Base-by-base conservation (phyloP, 1,139 yeast genomes). In the Yamadazyma songkhlaensis region DNA sequence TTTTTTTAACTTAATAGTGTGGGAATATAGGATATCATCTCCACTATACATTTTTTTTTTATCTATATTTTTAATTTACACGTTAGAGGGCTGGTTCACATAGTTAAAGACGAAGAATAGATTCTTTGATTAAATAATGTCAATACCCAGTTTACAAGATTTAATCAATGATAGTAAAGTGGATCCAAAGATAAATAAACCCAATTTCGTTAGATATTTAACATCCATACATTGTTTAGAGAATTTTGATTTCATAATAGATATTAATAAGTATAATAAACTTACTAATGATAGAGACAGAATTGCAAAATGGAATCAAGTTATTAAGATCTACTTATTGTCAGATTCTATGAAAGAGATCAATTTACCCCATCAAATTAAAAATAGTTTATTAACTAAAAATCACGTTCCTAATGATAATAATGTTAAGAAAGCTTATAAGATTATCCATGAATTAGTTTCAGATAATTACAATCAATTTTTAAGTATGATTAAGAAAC, bases 401-500 rank as follows among this genome's bases (percentile, higher is more conserved):
- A 38, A 35, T 22, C 43, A 38, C 13, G 33, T 47, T 6, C 62
- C 62, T 4, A 40, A 34, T 20, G 13, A 28, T 31, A 46, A 49
- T 26, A 39, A 36, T 30, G 38, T 48, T 12, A 39, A 39, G 33
- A 47, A 50, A 40, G 59, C 57, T 20, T 55, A 51, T 32, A 50
- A 51, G 38, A 48, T 58, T 25, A 57, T 63, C 3, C 57, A 55
- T 44, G 71, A 67, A 39, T 52, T 66, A 9, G 57, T 66, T 29
- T 47, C 51, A 36, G 68, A 63, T 43, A 57, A 60, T 35, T 66
- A 60, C 47, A 54, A 57, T 45, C 71, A 64, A 46, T 67, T 63
- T 34, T 44, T 60, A 27, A 52, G 49, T 38, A 39, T 44, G 31
- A 51, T 54, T 25, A 53, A 54, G 35, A 39, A 42, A 33, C 47